Conservation (phyloP, 2,329 filamentous ascomycete species). For the Sordariomycetes sp. region DNA sequence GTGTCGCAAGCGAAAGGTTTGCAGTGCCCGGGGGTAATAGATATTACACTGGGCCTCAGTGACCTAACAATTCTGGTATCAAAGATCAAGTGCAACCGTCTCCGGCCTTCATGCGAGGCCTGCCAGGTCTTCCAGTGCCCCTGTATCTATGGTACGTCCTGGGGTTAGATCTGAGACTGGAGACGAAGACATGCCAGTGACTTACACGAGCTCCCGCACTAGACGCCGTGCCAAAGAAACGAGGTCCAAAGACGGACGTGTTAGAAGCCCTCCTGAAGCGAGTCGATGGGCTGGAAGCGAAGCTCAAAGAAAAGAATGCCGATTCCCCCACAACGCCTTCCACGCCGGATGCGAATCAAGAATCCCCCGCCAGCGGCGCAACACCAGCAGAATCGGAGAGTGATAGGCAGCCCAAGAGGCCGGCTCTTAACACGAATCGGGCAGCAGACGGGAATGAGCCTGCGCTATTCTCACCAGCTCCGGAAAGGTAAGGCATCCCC, state of each 20-base stretch:
- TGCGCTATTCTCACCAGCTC: conserved; percentile 27
- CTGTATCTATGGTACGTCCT: conserved; percentile 66
- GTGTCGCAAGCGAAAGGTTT: conserved; percentile 79
- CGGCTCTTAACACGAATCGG: conserved; percentile 20
- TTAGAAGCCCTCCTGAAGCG: conserved; percentile 73
- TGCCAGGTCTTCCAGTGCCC: conserved; percentile 82
- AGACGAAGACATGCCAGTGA: not conserved
- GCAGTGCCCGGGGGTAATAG: not conserved
- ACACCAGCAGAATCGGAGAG: not conserved
- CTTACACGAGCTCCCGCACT: not conserved
- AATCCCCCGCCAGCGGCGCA: not conserved
- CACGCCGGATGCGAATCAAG: conserved; percentile 9
- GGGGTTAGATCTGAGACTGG: not conserved
- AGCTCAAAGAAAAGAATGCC: conserved; percentile 54
- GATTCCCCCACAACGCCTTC: conserved; percentile 12
- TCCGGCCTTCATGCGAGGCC: conserved; percentile 74
- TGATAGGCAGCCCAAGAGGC: conserved; percentile 17
- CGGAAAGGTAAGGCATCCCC: conserved; percentile 18
- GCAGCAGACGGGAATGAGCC: conserved; percentile 21
- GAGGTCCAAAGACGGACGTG: conserved; percentile 82
- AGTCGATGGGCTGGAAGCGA: conserved; percentile 73
- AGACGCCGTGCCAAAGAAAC: conserved; percentile 84
- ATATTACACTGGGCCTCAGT: too few species aligned
- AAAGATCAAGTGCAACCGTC: conserved; percentile 84
- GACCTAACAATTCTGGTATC: not conserved